Base-by-base conservation (phyloP, 2,329 filamentous ascomycete genomes). In the Acrodontium crateriforme region DNA sequence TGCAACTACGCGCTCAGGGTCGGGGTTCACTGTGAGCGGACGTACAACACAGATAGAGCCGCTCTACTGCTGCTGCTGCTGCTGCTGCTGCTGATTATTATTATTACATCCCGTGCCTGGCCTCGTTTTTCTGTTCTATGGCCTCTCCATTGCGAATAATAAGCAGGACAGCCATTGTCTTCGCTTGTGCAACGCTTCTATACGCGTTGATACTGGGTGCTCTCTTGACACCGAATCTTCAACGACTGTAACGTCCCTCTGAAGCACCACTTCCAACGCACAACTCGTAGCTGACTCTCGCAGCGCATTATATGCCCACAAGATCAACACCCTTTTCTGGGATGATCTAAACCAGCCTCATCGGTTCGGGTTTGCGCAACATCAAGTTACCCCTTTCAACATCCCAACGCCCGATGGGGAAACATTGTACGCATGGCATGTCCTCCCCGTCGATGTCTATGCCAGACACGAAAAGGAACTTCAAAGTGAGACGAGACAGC, bases 311-410 rank as follows among this genome's bases (percentile, higher is more conserved):
- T 98, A 95, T 51, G 74, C 78, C 16, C 78, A 95, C 55, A 79
- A 78, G 36, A 52, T 93, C 40, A 76, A 77, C 75, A 3, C 63
- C 70, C 3, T 71, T 67, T 50, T 84, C 71, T 70, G 39, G n/a
- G 65, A 77, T 39, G 71, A 91, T 48, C 53, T 85, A 23, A 71
- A 83, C 36, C 64, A 74, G 34, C 81, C 84, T 0, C 79, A 92
- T 49, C 67, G 69, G 40, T 92, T 83, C 65, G 85, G 85, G 0
- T 94, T 93, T 53, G 73, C 81, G 29, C 79, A 73, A 48, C 83
- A 84, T 42, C 87, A 95, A 57, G 78, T 92, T 3, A 84, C 82
- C 5, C 80, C 87, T 0, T 94, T 95, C 52, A 73, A 70, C 25
- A 56, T 95, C 19, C 59, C 57, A 3, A 89, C 83, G 0, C 61